Percentiles rank a stretch among this genome's conserved stretches.
Evolutionary conservation across 1,139 yeast genomes (phyloP).

Genomic region (Sugiyamaella sp.): DNA sequence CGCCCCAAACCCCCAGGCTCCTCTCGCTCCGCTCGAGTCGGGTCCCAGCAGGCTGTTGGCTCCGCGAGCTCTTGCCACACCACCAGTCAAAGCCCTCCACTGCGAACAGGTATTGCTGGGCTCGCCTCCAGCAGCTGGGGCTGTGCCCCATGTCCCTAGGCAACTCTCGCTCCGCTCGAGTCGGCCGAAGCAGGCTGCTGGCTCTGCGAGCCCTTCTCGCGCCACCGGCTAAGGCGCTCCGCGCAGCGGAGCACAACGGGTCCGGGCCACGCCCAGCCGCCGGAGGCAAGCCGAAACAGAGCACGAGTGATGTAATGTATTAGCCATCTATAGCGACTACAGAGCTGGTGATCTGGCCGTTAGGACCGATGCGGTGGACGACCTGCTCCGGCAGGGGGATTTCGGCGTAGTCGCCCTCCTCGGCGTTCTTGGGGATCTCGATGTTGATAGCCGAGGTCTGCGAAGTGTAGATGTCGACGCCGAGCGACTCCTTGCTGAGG

Average conservation of each 20-base stretch:
- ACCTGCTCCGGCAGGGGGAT: conserved; percentile 87
- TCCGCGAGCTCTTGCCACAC: too few relatives aligned
- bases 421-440: conserved; percentile 66
- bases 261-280: too few relatives aligned
- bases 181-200: not conserved
- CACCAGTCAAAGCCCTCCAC: too few relatives aligned
- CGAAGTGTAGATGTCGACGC: conserved; percentile 77
- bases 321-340: conserved; percentile 39
- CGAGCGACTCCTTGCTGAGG: conserved; percentile 68
- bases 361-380: conserved; percentile 54
- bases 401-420: conserved; percentile 68
- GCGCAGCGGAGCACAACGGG: too few relatives aligned
- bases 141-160: too few relatives aligned
- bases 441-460: conserved; percentile 83
- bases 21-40: not conserved
- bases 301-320: not conserved
- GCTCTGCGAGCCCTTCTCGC: not conserved
- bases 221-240: too few relatives aligned
- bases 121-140: too few relatives aligned
- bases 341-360: conserved; percentile 51
- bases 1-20: not conserved
- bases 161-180: not conserved
- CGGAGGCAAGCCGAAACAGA: too few relatives aligned
- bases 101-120: too few relatives aligned
- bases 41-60: too few relatives aligned